Percentiles rank a stretch among this genome's conserved stretches.
Conservation (phyloP, 2,329 filamentous ascomycete species). For the Rutstroemia sp. region DNA sequence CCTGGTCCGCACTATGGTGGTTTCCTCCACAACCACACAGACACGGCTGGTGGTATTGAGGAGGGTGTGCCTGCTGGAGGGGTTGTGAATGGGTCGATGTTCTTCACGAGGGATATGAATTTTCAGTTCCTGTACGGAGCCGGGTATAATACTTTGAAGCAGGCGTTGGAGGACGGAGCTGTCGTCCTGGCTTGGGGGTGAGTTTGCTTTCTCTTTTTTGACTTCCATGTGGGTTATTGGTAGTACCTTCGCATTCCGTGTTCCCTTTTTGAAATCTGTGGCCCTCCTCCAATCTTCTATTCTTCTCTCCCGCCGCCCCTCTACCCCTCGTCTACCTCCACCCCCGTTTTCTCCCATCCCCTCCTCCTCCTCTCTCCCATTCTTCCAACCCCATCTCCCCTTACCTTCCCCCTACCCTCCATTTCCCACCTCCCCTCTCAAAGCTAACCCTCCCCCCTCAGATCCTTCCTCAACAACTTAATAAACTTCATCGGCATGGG, state of each 20-base stretch:
- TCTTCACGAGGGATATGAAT: not conserved
- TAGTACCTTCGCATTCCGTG: not conserved
- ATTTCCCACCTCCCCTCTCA: not conserved
- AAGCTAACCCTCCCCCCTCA: constrained; percentile 20
- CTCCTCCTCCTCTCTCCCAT: too few relatives aligned
- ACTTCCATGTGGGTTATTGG: not conserved
- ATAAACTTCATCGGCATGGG: constrained; percentile 62
- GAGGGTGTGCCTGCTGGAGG: not conserved
- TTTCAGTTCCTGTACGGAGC: constrained; percentile 3
- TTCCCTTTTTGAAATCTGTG: not conserved
- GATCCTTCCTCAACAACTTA: constrained; percentile 54
- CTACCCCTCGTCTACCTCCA: too few relatives aligned
- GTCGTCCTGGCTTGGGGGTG: constrained; percentile 66
- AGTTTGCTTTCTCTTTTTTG: constrained; percentile 18
- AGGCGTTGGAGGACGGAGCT: constrained; percentile 64
- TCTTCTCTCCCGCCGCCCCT: not conserved
- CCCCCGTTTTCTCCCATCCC: too few relatives aligned
- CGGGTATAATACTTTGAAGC: constrained; percentile 63
- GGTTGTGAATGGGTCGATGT: not conserved
- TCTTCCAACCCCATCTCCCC: not conserved
- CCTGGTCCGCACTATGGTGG: constrained; percentile 44
- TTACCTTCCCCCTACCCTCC: not conserved
- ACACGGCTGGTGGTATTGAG: not conserved
- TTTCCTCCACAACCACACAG: constrained; percentile 1
- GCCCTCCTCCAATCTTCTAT: not conserved